These are phyloP conservation scores for Sophora flavescens DNA, from an alignment of 306 rosid species.

Conservation along the genomic window DNA sequence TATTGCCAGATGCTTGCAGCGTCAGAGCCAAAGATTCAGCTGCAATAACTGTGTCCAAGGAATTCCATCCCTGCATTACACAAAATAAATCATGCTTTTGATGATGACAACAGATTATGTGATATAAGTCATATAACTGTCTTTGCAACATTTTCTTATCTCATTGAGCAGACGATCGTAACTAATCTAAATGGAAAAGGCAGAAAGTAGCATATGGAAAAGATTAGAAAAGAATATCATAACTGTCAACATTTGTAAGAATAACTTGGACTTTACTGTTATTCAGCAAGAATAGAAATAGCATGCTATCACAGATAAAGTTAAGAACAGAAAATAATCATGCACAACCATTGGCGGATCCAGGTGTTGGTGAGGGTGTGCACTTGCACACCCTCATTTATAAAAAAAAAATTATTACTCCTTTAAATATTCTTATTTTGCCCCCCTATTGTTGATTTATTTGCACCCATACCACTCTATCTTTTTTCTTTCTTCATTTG, in stretches of 20 bases:
- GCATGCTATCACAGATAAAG: conserved; percentile 4
- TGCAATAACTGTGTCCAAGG: conserved; percentile 73
- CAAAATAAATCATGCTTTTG: conserved; percentile 32
- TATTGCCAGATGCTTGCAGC: conserved; percentile 61
- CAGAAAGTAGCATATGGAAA: conserved; percentile 27
- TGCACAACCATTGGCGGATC: conserved; percentile 2
- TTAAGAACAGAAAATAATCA: conserved; percentile 17
- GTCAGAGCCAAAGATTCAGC: conserved; percentile 85
- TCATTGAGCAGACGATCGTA: conserved; percentile 21
- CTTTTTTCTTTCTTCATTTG: too few relatives aligned
- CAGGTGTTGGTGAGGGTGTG: too few relatives aligned
- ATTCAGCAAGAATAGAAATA: conserved; percentile 21
- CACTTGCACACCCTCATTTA: too few relatives aligned
- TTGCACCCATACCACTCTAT: too few relatives aligned
- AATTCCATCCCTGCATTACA: conserved; percentile 77
- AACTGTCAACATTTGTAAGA: conserved; percentile 2
- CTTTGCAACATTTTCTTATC: conserved; percentile 37
- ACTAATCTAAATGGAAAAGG: conserved; percentile 35
- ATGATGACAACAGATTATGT: conserved; percentile 19
- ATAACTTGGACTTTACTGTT: conserved; percentile 8
- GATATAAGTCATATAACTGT: not conserved
- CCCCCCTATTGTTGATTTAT: too few relatives aligned
- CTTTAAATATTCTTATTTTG: too few relatives aligned
- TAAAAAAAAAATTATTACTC: too few relatives aligned
- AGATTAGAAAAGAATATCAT: not conserved